A percentile compares a stretch with the other conserved stretches of the same genome.
These are phyloP conservation scores for Fusarium anthophilum DNA, from an alignment of 2,329 filamentous ascomycete genomes.

Conservation along the genomic window DNA sequence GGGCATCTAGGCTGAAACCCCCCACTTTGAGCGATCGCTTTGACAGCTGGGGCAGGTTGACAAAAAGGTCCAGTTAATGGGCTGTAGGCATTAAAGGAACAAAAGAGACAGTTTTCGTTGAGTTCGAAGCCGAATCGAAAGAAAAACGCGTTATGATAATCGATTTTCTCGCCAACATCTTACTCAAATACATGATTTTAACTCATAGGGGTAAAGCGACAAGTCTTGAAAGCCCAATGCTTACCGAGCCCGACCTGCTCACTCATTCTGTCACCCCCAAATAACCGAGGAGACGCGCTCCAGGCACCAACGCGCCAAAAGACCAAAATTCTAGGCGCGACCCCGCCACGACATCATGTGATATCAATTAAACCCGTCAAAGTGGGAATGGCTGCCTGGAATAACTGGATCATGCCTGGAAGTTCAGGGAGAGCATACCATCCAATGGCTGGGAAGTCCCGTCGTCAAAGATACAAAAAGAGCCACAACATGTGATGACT, in stretches of 20 bases:
- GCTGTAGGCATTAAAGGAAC: accelerated
- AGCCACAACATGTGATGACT: background rate
- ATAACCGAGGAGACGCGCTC: constrained; percentile 14
- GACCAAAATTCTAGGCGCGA: constrained; percentile 26
- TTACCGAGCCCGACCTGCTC: background rate
- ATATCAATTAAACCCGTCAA: background rate
- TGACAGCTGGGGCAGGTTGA: background rate
- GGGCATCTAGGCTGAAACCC: constrained; percentile 30
- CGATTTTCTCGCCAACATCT: accelerated
- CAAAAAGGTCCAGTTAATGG: background rate
- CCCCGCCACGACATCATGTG: constrained; percentile 43
- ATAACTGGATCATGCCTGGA: background rate
- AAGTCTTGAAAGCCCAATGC: background rate
- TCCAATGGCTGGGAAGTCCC: background rate
- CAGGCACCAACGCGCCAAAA: constrained; percentile 41
- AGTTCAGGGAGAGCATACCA: background rate
- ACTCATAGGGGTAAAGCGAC: accelerated
- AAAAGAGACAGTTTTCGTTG: too few species aligned
- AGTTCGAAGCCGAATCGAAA: background rate
- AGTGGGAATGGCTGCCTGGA: constrained; percentile 32
- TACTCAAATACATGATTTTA: accelerated
- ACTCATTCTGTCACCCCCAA: constrained; percentile 15
- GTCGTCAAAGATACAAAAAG: background rate
- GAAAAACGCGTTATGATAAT: accelerated
- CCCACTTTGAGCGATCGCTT: constrained; percentile 12